Conservation (phyloP, 768 basidiomycete species). For the Termitomyces sp. region DNA sequence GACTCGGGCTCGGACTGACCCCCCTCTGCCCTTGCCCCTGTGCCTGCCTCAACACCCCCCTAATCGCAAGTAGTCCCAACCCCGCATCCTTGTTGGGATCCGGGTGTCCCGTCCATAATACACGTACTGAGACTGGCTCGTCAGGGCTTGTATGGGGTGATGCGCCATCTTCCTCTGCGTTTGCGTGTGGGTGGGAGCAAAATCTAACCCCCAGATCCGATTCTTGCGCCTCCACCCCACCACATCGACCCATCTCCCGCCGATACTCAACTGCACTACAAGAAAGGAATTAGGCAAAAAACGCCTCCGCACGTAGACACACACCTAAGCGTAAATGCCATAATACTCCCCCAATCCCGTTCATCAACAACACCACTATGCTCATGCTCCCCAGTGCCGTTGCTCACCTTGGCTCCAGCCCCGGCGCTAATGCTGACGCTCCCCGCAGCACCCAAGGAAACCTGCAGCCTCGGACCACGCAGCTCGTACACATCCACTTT, state of each 20-base stretch:
- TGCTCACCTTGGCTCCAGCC: constrained; percentile 49
- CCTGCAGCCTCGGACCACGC: constrained; percentile 39
- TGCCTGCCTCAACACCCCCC: constrained; percentile 49
- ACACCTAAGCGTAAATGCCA: constrained; percentile 66
- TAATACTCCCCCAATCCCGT: constrained; percentile 74
- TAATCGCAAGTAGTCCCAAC: constrained; percentile 39
- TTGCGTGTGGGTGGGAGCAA: no score
- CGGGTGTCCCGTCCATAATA: constrained; percentile 55
- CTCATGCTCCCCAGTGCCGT: no score
- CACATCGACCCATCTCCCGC: constrained; percentile 20
- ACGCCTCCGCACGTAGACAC: no score
- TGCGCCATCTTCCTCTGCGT: constrained; percentile 55
- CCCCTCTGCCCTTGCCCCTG: constrained; percentile 29
- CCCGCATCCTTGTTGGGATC: constrained; percentile 36
- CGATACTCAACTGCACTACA: constrained; percentile 57
- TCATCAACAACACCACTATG: constrained; percentile 64
- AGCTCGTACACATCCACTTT: constrained; percentile 39
- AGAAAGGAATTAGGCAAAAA: constrained; percentile 14
- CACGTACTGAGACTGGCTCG: constrained; percentile 54
- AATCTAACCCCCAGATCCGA: no score
- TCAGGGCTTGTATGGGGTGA: constrained; percentile 35
- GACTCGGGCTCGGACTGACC: not conserved
- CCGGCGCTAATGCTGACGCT: no score
- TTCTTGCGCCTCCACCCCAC: no score
- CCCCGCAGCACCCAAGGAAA: no score